Evolutionary conservation across 768 basidiomycete species (phyloP), one percentile per base, ranked within the genome.

Genomic region (Gymnopilus junonius): DNA sequence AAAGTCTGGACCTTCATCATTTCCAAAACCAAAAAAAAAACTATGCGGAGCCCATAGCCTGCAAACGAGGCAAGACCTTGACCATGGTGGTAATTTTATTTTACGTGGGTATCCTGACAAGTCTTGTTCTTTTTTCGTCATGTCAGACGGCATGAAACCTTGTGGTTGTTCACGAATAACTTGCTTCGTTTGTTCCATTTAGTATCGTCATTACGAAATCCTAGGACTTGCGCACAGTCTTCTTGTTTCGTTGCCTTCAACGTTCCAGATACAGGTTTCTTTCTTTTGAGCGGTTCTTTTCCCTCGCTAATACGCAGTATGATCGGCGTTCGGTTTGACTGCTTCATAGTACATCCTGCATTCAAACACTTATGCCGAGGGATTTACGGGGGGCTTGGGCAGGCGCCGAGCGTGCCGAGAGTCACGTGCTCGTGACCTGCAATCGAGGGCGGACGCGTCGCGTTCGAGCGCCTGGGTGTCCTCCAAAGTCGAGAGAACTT

Each of bases 151-250:
- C 23, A 17, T 10, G 12, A 51, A 51, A 32, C 48, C 46, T 51
- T 51, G 48, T n/a, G 48, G n/a, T 32, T 23, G 1, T 51, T 51
- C 48, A 32, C 32, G 31, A 12, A 51, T 32, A 20, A n/a, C 48
- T 48, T 14, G 25, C 27, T 32, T 51, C 48, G n/a, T 51, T 31
- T n/a, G 17, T 29, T 51, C 48, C 29, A 51, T 51, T 51, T 29
- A n/a, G 48, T 32, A 51, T 51, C 48, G n/a, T 17, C 31, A 48
- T 51, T 51, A 51, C 48, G 48, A 32, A 51, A 51, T 32, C 48
- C 10, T 11, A 29, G 48, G n/a, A 32, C 15, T n/a, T n/a, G 10
- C 40, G 15, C 15, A 32, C 27, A 51, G 31, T 17, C 48, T 51
- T 32, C 31, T 51, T 15, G n/a, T 32, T 32, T 51, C 27, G 23